Base-by-base conservation (phyloP, 768 basidiomycete genomes). In the Zangia roseola region DNA sequence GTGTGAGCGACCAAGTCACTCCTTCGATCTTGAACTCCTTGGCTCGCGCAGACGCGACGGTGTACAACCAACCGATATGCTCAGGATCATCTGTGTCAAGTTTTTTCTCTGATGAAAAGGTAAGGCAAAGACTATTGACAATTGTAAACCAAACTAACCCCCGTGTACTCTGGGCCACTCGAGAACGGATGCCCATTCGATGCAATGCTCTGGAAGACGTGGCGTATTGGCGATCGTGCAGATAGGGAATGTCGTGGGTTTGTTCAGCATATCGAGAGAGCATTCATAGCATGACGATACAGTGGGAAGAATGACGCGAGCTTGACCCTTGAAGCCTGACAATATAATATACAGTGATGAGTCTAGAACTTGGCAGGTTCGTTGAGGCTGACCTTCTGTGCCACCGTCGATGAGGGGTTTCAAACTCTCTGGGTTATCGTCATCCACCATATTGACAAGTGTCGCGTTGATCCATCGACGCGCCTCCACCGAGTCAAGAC, bases 151-250 rank as follows among this genome's bases (percentile, higher is more conserved):
- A 31, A 43, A 38, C 74, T 53, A 45, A 94, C 94, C 91, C 66
- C 88, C 89, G 53, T 89, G 85, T 2, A 92, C 83, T 40, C 83
- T 82, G n/a, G 97, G 95, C 97, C 97, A 99, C 68, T 99, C 94
- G 19, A 99, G 76, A 10, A 98, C 97, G 34, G 91, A 94, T 0
- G 97, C 97, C 97, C 97, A 99, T 70, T 98, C 97, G 60, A 99
- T 97, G 64, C 97, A 98, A 62, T 99, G 97, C 62, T 99, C 97
- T 2, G 97, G 97, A 20, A 97, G 77, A 48, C 97, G 89, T 23
- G 97, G 97, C 0, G 97, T 99, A 64, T 98, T 98, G 49, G 97
- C 95, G 57, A 99, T 98, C 6, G 97, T 99, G 65, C 97, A 99
- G 47, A 99, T 97, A 2, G 97, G 97, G 67, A 94, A 99, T 12